phyloP scores from a whole-genome alignment of 1,284 basidiomycete species.

The Ganoderma resinaceum region DNA sequence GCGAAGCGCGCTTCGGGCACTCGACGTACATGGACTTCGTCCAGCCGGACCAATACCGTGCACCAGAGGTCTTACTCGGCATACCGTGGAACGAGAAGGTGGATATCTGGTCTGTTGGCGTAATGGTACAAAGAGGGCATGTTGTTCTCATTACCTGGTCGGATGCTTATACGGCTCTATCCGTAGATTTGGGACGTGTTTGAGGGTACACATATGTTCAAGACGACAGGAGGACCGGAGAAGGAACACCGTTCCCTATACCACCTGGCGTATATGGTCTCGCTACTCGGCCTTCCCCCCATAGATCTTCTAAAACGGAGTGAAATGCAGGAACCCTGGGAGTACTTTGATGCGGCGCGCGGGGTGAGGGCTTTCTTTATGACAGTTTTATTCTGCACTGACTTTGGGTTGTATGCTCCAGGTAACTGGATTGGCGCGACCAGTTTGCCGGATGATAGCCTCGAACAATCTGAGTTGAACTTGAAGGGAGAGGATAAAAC shows the following conservation, averaged over 20 bases:
- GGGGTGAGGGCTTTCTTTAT: constrained; percentile 16
- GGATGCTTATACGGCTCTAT: neutral
- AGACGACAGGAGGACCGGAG: constrained; percentile 23
- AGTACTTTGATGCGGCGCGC: constrained; percentile 27
- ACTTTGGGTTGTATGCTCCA: neutral
- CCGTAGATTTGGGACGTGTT: constrained; percentile 33
- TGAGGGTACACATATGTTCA: constrained; percentile 31
- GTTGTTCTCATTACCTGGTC: neutral
- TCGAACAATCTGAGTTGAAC: constrained; percentile 20
- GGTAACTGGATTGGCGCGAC: constrained; percentile 22
- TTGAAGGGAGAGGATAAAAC: constrained; percentile 23
- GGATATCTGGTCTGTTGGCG: constrained; percentile 39
- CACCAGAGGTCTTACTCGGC: constrained; percentile 31
- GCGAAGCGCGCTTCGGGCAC: constrained; percentile 28
- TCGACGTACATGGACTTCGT: constrained; percentile 22
- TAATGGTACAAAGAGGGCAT: constrained; percentile 28
- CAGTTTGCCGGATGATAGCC: constrained; percentile 17
- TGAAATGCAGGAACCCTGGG: constrained; percentile 16
- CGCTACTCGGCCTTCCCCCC: constrained; percentile 35
- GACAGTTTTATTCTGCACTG: neutral
- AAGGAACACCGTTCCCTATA: constrained; percentile 20
- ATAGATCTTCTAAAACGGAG: constrained; percentile 26
- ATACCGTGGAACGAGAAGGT: constrained; percentile 33
- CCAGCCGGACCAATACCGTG: constrained; percentile 33
- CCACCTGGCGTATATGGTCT: constrained; percentile 36